These are phyloP conservation scores for Boletus insuetus DNA, from an alignment of 768 basidiomycete genomes.

Conservation along the genomic window DNA sequence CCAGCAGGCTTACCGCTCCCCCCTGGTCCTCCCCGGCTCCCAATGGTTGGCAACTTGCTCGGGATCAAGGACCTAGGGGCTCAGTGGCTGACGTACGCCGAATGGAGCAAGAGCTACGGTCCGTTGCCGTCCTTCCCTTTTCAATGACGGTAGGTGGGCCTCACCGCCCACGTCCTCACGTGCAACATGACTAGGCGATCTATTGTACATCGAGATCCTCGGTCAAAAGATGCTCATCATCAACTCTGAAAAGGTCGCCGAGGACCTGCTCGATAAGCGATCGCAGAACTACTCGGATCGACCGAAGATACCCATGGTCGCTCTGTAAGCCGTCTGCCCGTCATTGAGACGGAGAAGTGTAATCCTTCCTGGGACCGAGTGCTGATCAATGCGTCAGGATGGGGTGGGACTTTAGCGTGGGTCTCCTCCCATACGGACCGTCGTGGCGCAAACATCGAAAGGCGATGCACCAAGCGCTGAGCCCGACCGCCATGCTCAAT, in stretches of 20 bases:
- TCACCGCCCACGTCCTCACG: background rate
- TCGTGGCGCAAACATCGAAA: conserved; percentile 38
- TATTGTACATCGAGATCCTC: conserved; percentile 27
- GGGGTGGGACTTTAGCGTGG: conserved; percentile 40
- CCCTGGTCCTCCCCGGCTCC: conserved; percentile 41
- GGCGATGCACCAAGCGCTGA: conserved; percentile 37
- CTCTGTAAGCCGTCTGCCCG: conserved; percentile 8
- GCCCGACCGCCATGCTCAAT: conserved; percentile 24
- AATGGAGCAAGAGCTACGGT: conserved; percentile 45
- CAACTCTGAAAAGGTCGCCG: conserved; percentile 23
- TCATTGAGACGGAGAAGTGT: too few relatives aligned
- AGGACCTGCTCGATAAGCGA: conserved; percentile 30
- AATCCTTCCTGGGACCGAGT: background rate
- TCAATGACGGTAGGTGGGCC: background rate
- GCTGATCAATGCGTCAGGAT: conserved; percentile 11
- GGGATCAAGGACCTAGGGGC: conserved; percentile 39
- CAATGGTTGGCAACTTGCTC: conserved; percentile 43
- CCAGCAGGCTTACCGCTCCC: conserved; percentile 30
- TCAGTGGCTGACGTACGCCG: conserved; percentile 38
- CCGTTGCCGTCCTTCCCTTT: background rate
- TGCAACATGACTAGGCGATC: conserved; percentile 15
- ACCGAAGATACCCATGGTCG: conserved; percentile 22
- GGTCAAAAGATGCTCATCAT: conserved; percentile 21
- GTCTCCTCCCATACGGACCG: conserved; percentile 34
- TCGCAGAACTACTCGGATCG: conserved; percentile 29